Evolutionary conservation across 1,139 yeast genomes (phyloP), one percentile per base, ranked within the genome.

Genomic region (Pichia sp.): DNA sequence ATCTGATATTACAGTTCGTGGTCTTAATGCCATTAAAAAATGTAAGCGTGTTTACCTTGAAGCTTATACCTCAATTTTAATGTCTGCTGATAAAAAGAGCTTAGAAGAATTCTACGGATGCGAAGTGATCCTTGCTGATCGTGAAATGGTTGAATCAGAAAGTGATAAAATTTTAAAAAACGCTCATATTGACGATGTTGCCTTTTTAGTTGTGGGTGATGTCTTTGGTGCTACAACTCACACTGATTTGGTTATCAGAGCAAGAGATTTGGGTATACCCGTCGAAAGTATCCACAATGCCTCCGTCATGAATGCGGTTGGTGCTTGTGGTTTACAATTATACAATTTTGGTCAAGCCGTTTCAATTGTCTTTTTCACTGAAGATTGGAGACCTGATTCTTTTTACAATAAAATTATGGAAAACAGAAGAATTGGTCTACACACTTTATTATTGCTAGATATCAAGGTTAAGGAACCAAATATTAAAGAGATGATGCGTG

Each of bases 181-280:
- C 46, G 97, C 95, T 1, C 78, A 84, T 39, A 68, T 64, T 27
- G 92, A 85, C 45, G 95, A 88, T 60, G 74, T 92, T 60, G 97
- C 97, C 1, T 88, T 92, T 57, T 71, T 92, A 54, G 98, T 92
- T 26, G 98, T 92, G 29, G 98, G 98, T 36, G 98, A 92, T 62
- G 95, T 95, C 34, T 90, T 87, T 62, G 98, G 98, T 33, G 98
- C 98, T 38, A 92, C 98, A 4, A 92, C 98, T 0, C 98, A 92
- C 64, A 87, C 97, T 0, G 98, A 92, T 66, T 73, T 92, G 52
- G 87, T 88, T 37, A 75, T 92, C 48, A 73, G 98, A 56, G 97
- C 97, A 34, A 76, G 95, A 55, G 95, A 85, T 64, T 71, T 81
- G 51, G 79, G 78, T 2, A 86, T 92, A 59, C 69, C 74, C 46